Evolutionary conservation across 2,329 filamentous ascomycete species (phyloP).

Genomic region (Sporothrix euskadiensis): DNA sequence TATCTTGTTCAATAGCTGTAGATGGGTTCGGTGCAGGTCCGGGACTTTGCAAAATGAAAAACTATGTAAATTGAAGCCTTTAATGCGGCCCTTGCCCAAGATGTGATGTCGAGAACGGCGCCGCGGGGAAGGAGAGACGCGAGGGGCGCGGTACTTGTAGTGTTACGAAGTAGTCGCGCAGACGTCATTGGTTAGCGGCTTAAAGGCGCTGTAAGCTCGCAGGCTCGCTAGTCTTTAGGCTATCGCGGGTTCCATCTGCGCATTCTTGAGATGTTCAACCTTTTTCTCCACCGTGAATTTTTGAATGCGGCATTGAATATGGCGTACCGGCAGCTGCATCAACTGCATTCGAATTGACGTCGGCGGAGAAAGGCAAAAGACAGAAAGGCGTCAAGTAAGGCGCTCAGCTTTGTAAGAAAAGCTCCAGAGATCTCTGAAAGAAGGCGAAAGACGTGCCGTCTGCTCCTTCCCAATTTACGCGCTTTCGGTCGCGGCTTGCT

Average conservation of each 20-base stretch:
- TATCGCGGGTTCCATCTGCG: background rate
- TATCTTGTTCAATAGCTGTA: background rate
- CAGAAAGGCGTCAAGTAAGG: background rate
- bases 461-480: conserved; percentile 18
- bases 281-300: conserved; percentile 9
- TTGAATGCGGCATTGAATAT: background rate
- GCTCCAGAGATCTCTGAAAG: background rate
- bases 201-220: conserved; percentile 7
- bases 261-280: background rate
- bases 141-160: background rate
- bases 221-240: background rate
- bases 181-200: conserved; percentile 14
- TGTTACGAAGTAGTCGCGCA: conserved; percentile 6
- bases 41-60: background rate
- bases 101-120: background rate
- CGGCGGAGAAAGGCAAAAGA: background rate
- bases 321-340: background rate
- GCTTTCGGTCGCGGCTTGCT: background rate
- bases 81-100: background rate
- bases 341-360: too few species aligned
- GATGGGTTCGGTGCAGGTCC: background rate
- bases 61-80: background rate
- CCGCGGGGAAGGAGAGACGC: conserved; percentile 21
- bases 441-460: background rate
- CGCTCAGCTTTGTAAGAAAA: too few species aligned